Base-by-base conservation (phyloP, 441 rosid genomes). In the Gossypium schwendimanii region DNA sequence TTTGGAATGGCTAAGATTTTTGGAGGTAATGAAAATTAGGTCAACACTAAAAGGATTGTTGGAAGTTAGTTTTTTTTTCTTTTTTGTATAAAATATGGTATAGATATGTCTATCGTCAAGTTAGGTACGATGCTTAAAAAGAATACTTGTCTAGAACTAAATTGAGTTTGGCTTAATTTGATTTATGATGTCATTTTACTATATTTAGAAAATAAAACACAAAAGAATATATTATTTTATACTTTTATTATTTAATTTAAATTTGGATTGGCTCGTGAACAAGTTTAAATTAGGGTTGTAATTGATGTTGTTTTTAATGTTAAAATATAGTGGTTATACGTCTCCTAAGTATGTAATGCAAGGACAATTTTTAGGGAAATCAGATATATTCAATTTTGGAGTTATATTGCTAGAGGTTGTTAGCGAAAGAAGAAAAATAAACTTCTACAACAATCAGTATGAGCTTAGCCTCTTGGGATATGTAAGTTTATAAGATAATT, bases 301-400 rank as follows among this genome's bases (percentile, higher is more conserved):
- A 26, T n/a, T 60, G 64, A 4, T 60, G 21, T 6, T 31, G 11
- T 31, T 23, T 26, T 33, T 14, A 17, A 63, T 63, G 49, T 9
- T 62, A 62, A 62, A 1, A 10, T 77, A 28, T 60, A 79, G 83
- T 59, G 87, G 84, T 12, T 84, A 82, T 3, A 77, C 80, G 84
- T 71, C 84, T 7, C 83, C 86, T 0, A 78, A 82, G 26, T 77
- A 85, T 53, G 83, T 78, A 53, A n/a, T 78, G 78, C 44, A 76
- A 55, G 84, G 84, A 0, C 8, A 14, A 14, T 81, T 83, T 78
- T 83, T 81, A 15, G 62, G 66, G 0, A 85, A 85, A 75, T 81
- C 80, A 0, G 82, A 81, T 47, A 77, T 81, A 0, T 83, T 76
- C 18, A 80, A 81, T 17, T 85, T 78, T 1, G 15, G 88, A 28